Evolutionary conservation across 257 asterid genomes (phyloP).

Genomic region (Eustoma russellianum): DNA sequence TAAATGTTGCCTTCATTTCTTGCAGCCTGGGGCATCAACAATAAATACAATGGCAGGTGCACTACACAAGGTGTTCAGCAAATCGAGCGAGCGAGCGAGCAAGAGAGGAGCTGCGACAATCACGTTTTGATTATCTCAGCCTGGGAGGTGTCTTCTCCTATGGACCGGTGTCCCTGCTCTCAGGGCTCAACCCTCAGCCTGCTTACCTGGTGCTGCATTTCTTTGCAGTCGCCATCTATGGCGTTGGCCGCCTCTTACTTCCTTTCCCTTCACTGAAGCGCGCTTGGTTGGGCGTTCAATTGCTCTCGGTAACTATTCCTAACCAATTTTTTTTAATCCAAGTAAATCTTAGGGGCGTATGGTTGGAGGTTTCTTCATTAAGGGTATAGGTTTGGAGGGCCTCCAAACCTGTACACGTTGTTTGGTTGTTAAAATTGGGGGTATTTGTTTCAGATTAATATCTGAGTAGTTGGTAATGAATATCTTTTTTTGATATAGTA

Average conservation of each 20-base stretch:
- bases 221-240: constrained; percentile 23
- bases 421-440: too few relatives aligned
- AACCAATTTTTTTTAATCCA: too few relatives aligned
- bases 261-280: constrained; percentile 19
- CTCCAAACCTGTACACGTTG: too few relatives aligned
- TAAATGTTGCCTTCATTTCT: constrained; percentile 1
- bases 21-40: constrained; percentile 22
- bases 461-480: too few relatives aligned
- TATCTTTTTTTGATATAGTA: too few relatives aligned
- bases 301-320: constrained; percentile 10
- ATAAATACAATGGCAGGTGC: constrained; percentile 25
- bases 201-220: constrained; percentile 14
- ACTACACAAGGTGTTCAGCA: constrained; percentile 14
- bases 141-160: constrained; percentile 21
- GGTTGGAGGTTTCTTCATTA: too few relatives aligned
- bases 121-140: constrained; percentile 23
- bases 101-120: constrained; percentile 18
- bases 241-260: constrained; percentile 19
- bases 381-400: too few relatives aligned
- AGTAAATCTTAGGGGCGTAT: too few relatives aligned
- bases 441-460: too few relatives aligned
- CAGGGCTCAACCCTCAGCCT: constrained; percentile 23
- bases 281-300: constrained; percentile 10
- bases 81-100: constrained; percentile 20
- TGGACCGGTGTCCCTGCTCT: constrained; percentile 19